A percentile compares a stretch with the other conserved stretches of the same genome.
Evolutionary conservation across 2,329 filamentous ascomycete genomes (phyloP).

Genomic region (Phialophora verrucosa): DNA sequence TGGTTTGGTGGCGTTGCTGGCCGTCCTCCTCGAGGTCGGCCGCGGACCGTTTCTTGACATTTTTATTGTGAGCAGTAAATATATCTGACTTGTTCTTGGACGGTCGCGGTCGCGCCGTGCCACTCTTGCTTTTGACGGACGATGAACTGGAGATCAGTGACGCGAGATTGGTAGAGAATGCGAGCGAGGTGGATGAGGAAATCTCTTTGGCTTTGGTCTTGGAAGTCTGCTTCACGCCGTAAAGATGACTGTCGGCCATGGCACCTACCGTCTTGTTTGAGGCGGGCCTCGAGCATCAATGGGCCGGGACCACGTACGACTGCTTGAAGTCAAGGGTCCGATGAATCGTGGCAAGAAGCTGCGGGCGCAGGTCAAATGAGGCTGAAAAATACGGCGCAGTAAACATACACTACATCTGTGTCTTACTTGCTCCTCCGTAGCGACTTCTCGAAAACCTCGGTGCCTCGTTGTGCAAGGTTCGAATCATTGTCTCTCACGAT

Average conservation of each 20-base stretch:
- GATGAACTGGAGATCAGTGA: constrained; percentile 72
- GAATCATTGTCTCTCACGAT: background rate
- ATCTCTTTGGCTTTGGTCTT: constrained; percentile 69
- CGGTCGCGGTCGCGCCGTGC: constrained; percentile 48
- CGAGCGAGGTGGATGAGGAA: constrained; percentile 71
- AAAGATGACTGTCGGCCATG: constrained; percentile 68
- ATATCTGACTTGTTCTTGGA: constrained; percentile 69
- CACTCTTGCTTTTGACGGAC: constrained; percentile 50
- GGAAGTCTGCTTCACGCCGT: constrained; percentile 75
- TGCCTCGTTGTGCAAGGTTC: too few species aligned
- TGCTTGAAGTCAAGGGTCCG: background rate
- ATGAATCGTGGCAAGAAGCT: background rate
- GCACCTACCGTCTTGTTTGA: constrained; percentile 23
- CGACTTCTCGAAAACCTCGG: background rate
- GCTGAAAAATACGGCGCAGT: background rate
- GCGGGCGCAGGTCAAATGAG: background rate
- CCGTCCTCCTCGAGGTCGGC: constrained; percentile 64
- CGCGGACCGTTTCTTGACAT: constrained; percentile 66
- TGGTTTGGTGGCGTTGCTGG: constrained; percentile 66
- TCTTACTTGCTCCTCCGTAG: background rate
- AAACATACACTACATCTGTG: background rate
- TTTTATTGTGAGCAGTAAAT: constrained; percentile 70
- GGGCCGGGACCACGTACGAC: background rate
- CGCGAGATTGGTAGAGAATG: constrained; percentile 87
- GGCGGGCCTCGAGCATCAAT: background rate